A percentile compares a stretch with the other conserved stretches of the same genome.
phyloP scores from a whole-genome alignment of 176 grass and related monocot genomes.

The Oryza australiensis region DNA sequence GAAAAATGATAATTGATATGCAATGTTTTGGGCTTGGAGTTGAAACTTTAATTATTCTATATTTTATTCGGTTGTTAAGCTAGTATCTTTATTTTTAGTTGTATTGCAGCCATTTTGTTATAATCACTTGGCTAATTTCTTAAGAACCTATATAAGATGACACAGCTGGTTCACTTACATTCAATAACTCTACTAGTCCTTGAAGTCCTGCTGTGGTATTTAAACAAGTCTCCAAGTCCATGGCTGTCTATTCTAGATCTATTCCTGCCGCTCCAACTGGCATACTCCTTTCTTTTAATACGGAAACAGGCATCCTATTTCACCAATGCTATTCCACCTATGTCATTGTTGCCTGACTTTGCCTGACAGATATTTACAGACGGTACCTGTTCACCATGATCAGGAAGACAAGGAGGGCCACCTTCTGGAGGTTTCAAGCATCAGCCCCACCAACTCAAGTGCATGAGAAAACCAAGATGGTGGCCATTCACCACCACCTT shows the following conservation, averaged over 20 bases:
- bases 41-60: neutral
- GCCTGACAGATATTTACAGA: neutral
- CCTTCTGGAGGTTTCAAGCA: slow-evolving; percentile 82
- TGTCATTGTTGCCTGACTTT: neutral
- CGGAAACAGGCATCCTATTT: neutral
- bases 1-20: neutral
- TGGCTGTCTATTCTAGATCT: neutral
- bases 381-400: slow-evolving; percentile 70
- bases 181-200: neutral
- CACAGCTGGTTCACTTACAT: neutral
- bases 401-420: slow-evolving; percentile 70
- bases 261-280: neutral
- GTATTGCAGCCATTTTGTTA: neutral
- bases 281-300: neutral
- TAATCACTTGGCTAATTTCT: neutral
- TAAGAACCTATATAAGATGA: neutral
- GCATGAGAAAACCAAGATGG: slow-evolving; percentile 49
- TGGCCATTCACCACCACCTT: slow-evolving; percentile 23
- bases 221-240: neutral
- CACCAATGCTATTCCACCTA: neutral
- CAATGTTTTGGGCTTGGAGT: neutral
- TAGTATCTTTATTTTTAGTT: neutral
- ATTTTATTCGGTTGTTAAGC: neutral
- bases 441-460: slow-evolving; percentile 59
- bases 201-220: neutral